Conservation (phyloP, 2,329 filamentous ascomycete genomes). For the Akanthomyces muscarius region DNA sequence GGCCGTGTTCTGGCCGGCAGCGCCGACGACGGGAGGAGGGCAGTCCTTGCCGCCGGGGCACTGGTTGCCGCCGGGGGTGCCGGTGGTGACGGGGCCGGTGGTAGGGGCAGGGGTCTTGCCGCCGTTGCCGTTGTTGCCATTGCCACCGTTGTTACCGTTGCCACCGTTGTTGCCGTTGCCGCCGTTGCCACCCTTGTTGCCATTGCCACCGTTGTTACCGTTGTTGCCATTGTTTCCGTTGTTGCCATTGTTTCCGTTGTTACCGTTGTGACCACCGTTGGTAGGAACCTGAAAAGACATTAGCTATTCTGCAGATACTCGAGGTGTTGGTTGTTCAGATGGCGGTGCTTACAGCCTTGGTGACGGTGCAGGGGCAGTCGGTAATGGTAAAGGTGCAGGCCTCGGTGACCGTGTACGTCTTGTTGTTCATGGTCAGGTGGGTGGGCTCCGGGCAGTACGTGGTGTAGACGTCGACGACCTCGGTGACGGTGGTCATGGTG, state of each 20-base stretch:
- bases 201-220: not conserved
- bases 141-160: not conserved
- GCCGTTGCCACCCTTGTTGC: not conserved
- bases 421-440: conserved; percentile 45
- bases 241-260: not conserved
- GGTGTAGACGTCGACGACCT: conserved; percentile 33
- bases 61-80: not conserved
- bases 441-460: conserved; percentile 47
- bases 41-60: not conserved
- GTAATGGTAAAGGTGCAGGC: conserved; percentile 53
- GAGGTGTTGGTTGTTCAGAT: no score
- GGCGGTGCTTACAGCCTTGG: conserved; percentile 4
- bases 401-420: conserved; percentile 51
- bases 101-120: not conserved
- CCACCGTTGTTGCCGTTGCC: not conserved
- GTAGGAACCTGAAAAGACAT: conserved; percentile 22
- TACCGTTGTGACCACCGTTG: not conserved
- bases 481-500: conserved; percentile 29
- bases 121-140: not conserved
- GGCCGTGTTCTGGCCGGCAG: conserved; percentile 19
- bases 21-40: conserved; percentile 19
- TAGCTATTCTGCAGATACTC: conserved; percentile 23
- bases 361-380: conserved; percentile 49
- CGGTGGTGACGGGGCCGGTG: conserved; percentile 4
- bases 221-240: not conserved